Evolutionary conservation across 2,329 filamentous ascomycete genomes (phyloP), one percentile per base, ranked within the genome.

Genomic region (Graphilbum ipis-grandicollis): DNA sequence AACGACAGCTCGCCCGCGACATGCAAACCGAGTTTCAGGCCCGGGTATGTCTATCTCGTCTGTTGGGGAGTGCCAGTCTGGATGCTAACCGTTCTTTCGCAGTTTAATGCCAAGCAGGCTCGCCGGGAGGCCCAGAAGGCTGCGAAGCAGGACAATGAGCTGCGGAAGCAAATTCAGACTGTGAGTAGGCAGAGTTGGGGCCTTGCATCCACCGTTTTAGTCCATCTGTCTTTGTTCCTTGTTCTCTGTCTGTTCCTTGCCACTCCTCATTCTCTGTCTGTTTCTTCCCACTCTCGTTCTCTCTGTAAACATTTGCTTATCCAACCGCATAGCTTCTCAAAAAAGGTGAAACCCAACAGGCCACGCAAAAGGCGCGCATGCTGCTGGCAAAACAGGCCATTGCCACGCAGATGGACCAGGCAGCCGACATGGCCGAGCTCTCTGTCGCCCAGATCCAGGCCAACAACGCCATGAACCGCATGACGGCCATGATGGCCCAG

Each of bases 21-120:
- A 73, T 68, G 65, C 67, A 74, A 50, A 63, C 68, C 55, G 69
- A 74, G 55, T 72, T 74, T 52, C 68, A 74, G 51, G 69, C 69
- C 42, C 66, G 69, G 52, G 63, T 66, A 55, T 23, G 46, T 35
- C 32, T 18, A 12, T 12, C 33, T 5, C 15, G 28, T 6, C 9
- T 29, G 8, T 29, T 29, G 28, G 14, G 28, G 14, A 29, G 14
- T 29, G n/a, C n/a, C 14, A 23, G 21, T 23, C 5, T 23, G 13
- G 5, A n/a, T 35, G 9, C 31, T 38, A 7, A 38, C 19, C 15
- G 30, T 8, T 26, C 10, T 5, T 12, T 17, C 13, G 9, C 36
- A 66, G 62, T 72, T 75, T 56, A 67, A 72, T 53, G 69, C 68
- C 39, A 74, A 74, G 51, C 68, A 73, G 49, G 68, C 69, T 43